A percentile compares a stretch with the other conserved stretches of the same genome.
Conservation (phyloP, 495 filamentous ascomycete species). For the Penicillium paxilli region DNA sequence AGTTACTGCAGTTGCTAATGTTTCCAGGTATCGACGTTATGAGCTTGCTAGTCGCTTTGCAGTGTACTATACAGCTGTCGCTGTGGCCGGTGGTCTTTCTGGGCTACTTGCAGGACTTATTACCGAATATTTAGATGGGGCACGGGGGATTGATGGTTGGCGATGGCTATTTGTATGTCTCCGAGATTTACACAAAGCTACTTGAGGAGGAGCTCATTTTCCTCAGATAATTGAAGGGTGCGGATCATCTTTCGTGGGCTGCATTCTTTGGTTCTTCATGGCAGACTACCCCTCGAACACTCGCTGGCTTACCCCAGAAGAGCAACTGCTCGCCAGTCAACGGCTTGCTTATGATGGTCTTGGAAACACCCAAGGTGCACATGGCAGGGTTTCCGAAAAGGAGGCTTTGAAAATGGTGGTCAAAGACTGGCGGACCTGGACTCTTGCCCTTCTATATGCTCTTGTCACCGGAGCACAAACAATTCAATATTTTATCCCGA, state of each 20-base stretch:
- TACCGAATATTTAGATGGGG: slow-evolving; percentile 6
- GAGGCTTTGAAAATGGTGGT: slow-evolving; percentile 2
- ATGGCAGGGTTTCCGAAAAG: neutral
- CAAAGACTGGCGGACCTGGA: slow-evolving; percentile 5
- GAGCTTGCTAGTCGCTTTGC: slow-evolving; percentile 7
- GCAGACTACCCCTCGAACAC: slow-evolving; percentile 9
- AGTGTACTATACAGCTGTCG: slow-evolving; percentile 1
- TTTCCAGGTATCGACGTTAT: slow-evolving; percentile 7
- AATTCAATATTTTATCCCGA: slow-evolving; percentile 11
- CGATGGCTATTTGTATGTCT: slow-evolving; percentile 8
- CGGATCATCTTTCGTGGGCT: slow-evolving; percentile 1
- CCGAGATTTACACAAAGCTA: neutral
- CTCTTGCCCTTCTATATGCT: neutral
- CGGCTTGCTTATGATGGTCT: slow-evolving; percentile 5
- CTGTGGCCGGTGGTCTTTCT: slow-evolving; percentile 3
- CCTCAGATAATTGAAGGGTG: slow-evolving; percentile 7
- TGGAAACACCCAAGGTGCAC: neutral
- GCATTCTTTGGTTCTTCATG: slow-evolving; percentile 8
- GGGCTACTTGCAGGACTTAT: slow-evolving; percentile 4
- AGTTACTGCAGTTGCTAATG: neutral
- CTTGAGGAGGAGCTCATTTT: neutral
- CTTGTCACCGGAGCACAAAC: slow-evolving; percentile 9
- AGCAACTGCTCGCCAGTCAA: slow-evolving; percentile 3
- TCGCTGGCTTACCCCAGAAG: slow-evolving; percentile 1
- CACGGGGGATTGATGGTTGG: slow-evolving; percentile 1